Evolutionary conservation across 371 early-diverging fungal species (phyloP), one percentile per base, ranked within the genome.

Genomic region (Mucor mucedo): DNA sequence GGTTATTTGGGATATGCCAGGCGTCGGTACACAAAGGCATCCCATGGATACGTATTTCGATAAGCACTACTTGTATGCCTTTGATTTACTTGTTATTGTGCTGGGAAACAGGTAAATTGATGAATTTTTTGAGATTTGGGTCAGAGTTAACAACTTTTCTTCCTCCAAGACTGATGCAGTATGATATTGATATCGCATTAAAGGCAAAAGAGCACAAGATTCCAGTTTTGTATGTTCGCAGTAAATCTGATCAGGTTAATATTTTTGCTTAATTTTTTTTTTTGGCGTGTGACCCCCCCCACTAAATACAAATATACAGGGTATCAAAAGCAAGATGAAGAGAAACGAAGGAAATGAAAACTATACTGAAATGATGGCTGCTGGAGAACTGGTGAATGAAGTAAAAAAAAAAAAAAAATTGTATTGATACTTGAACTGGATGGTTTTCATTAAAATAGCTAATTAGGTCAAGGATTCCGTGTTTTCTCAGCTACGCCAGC

Each of bases 1-100:
- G 78, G 58, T 77, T 13, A 63, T 82, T 35, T 82, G 82, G 82
- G 82, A 82, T 68, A 76, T 82, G 75, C 82, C 82, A 14, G 82
- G 79, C 10, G 79, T 78, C 11, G 78, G 78, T 4, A 82, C 82
- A 13, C 60, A 60, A 53, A 66, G 66, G 42, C 75, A 79, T 55
- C 71, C 72, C 2, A 69, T 71, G 29, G 75, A 76, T 9, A 79
- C 79, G 0, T 82, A 82, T 64, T 82, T 82, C 32, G 72, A 82
- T 35, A 71, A 77, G n/a, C 79, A 82, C 21, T 79, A 71, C 58
- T 60, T 82, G 14, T 72, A 68, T 58, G 78, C 79, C 4, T 82
- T 82, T 68, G 82, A 82, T 69, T 65, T 79, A 13, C 60, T 82
- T 8, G 68, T 82, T 10, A 72, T 82, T 57, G 82, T 82, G 13